Conservation (phyloP, 2,329 filamentous ascomycete genomes). For the Calonectria pteridis region DNA sequence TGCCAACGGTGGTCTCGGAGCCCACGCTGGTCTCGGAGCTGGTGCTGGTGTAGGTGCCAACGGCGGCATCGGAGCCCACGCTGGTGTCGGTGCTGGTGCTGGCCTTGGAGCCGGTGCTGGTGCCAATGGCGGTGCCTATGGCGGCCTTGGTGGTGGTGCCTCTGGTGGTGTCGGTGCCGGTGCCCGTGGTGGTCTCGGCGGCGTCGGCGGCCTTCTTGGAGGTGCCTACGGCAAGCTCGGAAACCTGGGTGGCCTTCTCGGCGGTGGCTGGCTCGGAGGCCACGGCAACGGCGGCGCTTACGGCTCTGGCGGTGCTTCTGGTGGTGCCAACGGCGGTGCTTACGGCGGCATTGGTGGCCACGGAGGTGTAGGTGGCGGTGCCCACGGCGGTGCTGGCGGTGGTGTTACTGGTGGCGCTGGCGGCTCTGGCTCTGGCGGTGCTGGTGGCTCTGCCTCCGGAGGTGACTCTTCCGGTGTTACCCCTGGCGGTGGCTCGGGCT, state of each 20-base stretch:
- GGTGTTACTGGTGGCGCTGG: background rate
- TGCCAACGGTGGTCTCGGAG: background rate
- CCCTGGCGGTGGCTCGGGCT: background rate
- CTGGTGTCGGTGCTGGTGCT: background rate
- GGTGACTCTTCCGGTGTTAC: background rate
- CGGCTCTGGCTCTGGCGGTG: background rate
- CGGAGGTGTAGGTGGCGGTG: background rate
- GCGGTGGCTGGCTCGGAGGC: background rate
- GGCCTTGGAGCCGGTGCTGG: background rate
- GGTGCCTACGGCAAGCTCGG: slow-evolving; percentile 2
- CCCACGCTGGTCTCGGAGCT: background rate
- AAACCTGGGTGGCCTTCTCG: background rate
- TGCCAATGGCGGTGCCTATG: background rate
- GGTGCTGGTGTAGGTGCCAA: too few species aligned
- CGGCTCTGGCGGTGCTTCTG: background rate
- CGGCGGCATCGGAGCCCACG: background rate
- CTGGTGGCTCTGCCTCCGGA: background rate
- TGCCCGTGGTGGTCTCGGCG: background rate
- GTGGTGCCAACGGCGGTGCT: background rate
- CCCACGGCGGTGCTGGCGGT: background rate
- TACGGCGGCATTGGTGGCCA: background rate
- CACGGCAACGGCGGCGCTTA: background rate
- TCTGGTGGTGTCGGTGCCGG: background rate
- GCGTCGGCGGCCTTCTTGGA: background rate
- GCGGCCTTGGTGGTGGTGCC: background rate